Evolutionary conservation across 768 basidiomycete species (phyloP), one percentile per base, ranked within the genome.

Genomic region (Rhizopogon vulgaris): DNA sequence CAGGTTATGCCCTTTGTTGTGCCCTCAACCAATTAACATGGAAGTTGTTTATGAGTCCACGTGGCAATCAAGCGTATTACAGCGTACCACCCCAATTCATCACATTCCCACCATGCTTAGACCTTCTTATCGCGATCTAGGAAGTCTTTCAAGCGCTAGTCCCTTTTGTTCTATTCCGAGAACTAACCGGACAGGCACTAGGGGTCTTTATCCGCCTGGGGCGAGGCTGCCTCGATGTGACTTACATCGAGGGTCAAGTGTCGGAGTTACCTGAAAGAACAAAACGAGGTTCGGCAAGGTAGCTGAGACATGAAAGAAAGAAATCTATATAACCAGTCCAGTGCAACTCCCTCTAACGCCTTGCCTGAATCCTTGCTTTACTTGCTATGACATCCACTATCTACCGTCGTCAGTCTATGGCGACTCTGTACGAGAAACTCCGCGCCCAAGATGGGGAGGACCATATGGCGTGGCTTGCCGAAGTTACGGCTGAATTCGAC

Each of bases 251-350:
- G 66, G 66, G 66, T 59, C 60, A 54, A 57, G 48, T 59, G 68
- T 68, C 66, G 66, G 66, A 68, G 68, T 68, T 68, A 67, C 56
- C 60, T 68, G 60, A 69, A 68, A 68, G 61, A 68, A 69, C 63
- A 67, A 69, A 69, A 68, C 69, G 68, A 69, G 66, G 66, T 64
- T 69, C 68, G 68, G 67, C 68, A 69, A 66, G 66, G 65, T 55
- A 61, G 58, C 60, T 66, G 62, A 69, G 64, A 63, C 67, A 68
- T 68, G 67, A 69, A 68, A 68, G 67, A 68, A 69, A 68, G 56
- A 58, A 57, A 66, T 61, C 62, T 68, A 68, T 68, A 66, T 68
- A 70, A 60, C 55, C 37, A 30, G 6, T 27, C 18, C 38, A 18
- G 51, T 48, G 34, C 28, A 38, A 51, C 25, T 48, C 45, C 14